Evolutionary conservation across 208 protist genomes (phyloP), one percentile per base, ranked within the genome.

Genomic region (Herpetomonas tarakana): DNA sequence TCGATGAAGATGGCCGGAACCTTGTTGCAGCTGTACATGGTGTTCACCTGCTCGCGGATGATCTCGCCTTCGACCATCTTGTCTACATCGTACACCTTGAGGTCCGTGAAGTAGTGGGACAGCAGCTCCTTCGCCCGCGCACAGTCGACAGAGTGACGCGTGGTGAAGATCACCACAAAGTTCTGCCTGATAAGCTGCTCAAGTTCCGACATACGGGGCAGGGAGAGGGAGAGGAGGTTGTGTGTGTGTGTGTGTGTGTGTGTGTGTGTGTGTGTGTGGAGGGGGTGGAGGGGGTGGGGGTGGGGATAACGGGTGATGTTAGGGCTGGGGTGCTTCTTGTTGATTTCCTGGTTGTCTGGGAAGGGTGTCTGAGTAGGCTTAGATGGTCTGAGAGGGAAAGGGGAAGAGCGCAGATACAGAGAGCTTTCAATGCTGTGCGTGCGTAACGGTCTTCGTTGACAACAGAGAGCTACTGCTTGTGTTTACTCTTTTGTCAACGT

Each of bases 1-100:
- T 79, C 71, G 68, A 79, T 70, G 59, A 75, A 79, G 29, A 79
- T 71, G 44, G 73, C 73, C 0, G 73, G 73, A 45, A 75, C 67
- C 30, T 71, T 51, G 58, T 22, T 62, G 19, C 25, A 16, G 19
- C 64, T 46, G 31, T 49, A 55, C n/a, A 24, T 24, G 47, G 62
- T 69, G 25, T 52, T 50, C 26, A 79, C 18, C 44, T 75, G 28
- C 24, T 58, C 45, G 52, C 51, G 68, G 12, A 76, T 38, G n/a
- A 16, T 63, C 46, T 76, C 71, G n/a, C 71, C 71, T 44, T 71
- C 58, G 27, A 19, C 1, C 59, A 71, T 62, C 16, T 19, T 24
- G 39, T 76, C 65, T 14, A 62, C 2, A 0, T 71, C 53, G 39
- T 72, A 66, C 53, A 65, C 58, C 49, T 54, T 47, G 29, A 76